Base-by-base conservation (phyloP, 2,329 filamentous ascomycete genomes). In the Penicillium capsulatum region DNA sequence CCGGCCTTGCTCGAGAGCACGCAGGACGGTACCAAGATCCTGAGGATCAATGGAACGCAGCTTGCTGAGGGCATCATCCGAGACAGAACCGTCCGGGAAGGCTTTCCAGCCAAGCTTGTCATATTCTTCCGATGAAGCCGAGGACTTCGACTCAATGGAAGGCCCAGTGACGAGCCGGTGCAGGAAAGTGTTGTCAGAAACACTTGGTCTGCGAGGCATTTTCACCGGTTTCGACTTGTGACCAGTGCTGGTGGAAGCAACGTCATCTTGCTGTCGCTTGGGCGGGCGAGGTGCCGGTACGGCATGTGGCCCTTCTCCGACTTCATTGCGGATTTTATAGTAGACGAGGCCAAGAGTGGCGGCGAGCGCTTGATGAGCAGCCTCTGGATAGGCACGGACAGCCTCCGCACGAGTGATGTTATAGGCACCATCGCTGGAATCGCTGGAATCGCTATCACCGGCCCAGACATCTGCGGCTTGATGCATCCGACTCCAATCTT, bases 251-350 rank as follows among this genome's bases (percentile, higher is more conserved):
- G 54, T 45, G 1, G 63, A 64, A 20, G 45, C 52, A 11, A 59
- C 41, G 5, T 67, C 64, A 5, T 66, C 64, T 31, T 59, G 61
- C 13, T 52, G 55, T 19, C 64, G 59, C 47, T 67, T 67, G 2
- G 55, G 55, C 7, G 62, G 56, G n/a, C 58, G 54, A 15, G 45
- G 31, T 15, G 53, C 47, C n/a, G 60, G 40, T 7, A 53, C 58
- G 9, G 51, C 36, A 34, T 54, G 45, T 3, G 57, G 57, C 3
- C 57, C 58, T 36, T 66, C 63, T 3, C 64, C 63, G 6, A 64
- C 59, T 44, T 66, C 61, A 27, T 68, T 68, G 11, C 61, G 61
- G 33, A 68, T 67, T 47, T 67, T 66, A 46, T 61, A 64, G 38
- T 67, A 68, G 1, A 66, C 59, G n/a, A 68, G 45, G 28, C 65